Evolutionary conservation across 2,329 filamentous ascomycete species (phyloP), one percentile per base, ranked within the genome.

Genomic region (Alternaria postmessia): DNA sequence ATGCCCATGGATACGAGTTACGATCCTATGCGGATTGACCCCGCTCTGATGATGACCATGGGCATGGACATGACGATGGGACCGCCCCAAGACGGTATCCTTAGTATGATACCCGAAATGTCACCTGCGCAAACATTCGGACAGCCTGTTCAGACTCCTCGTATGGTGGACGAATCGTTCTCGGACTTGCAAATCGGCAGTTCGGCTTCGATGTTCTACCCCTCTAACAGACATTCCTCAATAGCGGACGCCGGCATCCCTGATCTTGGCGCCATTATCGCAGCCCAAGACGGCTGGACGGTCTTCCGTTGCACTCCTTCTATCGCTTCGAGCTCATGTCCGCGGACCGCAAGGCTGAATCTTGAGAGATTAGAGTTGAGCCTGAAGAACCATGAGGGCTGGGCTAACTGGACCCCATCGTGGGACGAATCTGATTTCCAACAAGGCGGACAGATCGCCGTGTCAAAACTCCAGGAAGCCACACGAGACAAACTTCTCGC

Each of bases 401-500:
- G 84, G 84, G 81, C 80, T 58, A 82, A 75, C 39, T 86, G 84
- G 84, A 78, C 76, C 43, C 82, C 83, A n/a, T 73, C 79, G 12
- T 83, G 82, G 78, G 79, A 84, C 47, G 83, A 85, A 32, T 67
- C 78, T 7, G 82, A 85, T 54, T 80, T 81, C 52, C 77, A 81
- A 20, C 79, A 78, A n/a, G 79, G 79, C 34, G 81, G 83, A 30
- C 78, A 80, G 42, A 73, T 85, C 42, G 77, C 77, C 5, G 82
- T 85, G 12, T 80, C 83, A 69, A 81, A 80, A 36, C 71, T 85
- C 49, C 82, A 83, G 46, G 83, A 85, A 56, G 79, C 83, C 44
- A 88, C 88, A 3, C 83, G 89, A 32, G 89, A 92, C 73, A 88
- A 88, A 72, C 85, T 91, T 68, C 83, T 91, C n/a, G 89, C 88